A percentile compares a stretch with the other conserved stretches of the same genome.
Evolutionary conservation across 345 rosid species (phyloP).

Genomic region (Xanthoceras sorbifolium): DNA sequence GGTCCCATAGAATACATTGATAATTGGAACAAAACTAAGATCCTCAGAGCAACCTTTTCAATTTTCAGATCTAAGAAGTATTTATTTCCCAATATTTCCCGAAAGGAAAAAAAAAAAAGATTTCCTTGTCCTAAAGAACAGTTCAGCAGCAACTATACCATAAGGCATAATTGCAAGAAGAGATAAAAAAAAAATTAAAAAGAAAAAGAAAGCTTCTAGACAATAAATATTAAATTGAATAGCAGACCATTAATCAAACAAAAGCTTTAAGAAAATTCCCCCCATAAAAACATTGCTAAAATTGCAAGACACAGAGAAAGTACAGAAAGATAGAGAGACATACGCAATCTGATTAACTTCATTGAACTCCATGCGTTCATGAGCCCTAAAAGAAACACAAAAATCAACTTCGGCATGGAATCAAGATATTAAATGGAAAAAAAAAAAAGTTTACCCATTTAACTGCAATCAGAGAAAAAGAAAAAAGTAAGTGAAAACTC

Average conservation of each 20-base stretch:
- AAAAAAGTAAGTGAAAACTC: constrained; percentile 1
- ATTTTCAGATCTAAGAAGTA: not conserved
- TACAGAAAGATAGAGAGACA: constrained; percentile 15
- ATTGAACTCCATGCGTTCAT: constrained; percentile 70
- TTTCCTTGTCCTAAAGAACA: not conserved
- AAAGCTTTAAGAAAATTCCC: not conserved
- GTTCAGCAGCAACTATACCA: not conserved
- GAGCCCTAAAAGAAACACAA: constrained; percentile 62
- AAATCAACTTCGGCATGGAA: constrained; percentile 14
- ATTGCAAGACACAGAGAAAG: not conserved
- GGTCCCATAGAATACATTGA: not conserved
- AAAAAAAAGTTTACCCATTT: not conserved
- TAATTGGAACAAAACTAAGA: constrained; percentile 1
- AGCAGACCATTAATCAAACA: not conserved
- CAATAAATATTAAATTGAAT: not conserved
- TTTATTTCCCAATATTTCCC: not conserved
- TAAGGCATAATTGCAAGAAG: not conserved
- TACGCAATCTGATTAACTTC: constrained; percentile 76
- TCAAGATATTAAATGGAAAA: not conserved
- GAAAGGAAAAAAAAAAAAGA: not conserved
- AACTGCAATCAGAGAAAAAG: not conserved
- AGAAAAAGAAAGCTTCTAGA: not conserved
- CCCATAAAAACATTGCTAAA: not conserved
- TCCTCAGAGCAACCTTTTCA: not conserved
- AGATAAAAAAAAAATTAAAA: not conserved